These are phyloP conservation scores for Echinochloa phyllopogon DNA, from an alignment of 176 grass and related monocot species.

Conservation along the genomic window DNA sequence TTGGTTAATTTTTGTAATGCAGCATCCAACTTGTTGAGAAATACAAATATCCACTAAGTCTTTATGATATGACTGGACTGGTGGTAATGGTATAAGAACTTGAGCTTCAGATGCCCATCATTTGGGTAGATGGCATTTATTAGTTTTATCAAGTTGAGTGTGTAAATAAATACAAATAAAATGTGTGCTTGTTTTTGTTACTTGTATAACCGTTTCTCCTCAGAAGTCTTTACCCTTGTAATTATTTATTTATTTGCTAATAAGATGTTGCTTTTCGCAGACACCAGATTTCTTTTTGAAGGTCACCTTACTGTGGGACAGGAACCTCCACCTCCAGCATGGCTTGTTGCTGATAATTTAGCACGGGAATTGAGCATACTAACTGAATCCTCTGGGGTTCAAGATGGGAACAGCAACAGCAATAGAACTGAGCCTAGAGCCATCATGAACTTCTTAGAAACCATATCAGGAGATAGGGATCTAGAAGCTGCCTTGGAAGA, in stretches of 20 bases:
- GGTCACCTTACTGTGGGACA: slow-evolving; percentile 89
- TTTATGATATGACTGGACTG: slow-evolving; percentile 7
- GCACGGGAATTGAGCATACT: slow-evolving; percentile 62
- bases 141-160: background rate
- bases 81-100: slow-evolving; percentile 21
- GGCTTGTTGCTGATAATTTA: slow-evolving; percentile 90
- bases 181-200: background rate
- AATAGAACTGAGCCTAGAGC: slow-evolving; percentile 21
- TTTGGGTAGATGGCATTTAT: slow-evolving; percentile 13
- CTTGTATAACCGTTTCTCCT: background rate
- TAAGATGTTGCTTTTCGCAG: slow-evolving; percentile 55
- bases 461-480: slow-evolving; percentile 50
- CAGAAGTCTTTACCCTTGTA: background rate
- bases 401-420: slow-evolving; percentile 51
- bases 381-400: slow-evolving; percentile 63
- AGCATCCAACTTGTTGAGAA: background rate
- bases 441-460: slow-evolving; percentile 60
- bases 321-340: slow-evolving; percentile 89
- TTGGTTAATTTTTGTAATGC: slow-evolving; percentile 3
- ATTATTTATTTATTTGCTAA: slow-evolving; percentile 37
- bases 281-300: slow-evolving; percentile 89
- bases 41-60: background rate
- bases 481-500: slow-evolving; percentile 77
- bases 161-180: slow-evolving; percentile 7
- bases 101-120: background rate